phyloP scores from a whole-genome alignment of 2,329 filamentous ascomycete genomes.

The Pseudogymnoascus sp. region DNA sequence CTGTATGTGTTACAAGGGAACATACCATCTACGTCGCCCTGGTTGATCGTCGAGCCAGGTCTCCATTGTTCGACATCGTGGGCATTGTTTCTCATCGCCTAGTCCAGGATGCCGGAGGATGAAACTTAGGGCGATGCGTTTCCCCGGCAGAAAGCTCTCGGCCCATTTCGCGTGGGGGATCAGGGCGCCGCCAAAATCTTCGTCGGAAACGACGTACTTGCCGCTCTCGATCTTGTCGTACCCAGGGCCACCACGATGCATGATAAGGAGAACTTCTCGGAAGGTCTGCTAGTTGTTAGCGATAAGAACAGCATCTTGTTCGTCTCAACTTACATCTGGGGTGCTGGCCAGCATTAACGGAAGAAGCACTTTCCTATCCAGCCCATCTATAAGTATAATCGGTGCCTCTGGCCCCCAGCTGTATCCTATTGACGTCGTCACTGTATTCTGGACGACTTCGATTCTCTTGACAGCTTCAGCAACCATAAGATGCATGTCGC shows the following conservation, averaged over 20 bases:
- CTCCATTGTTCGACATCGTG: not conserved
- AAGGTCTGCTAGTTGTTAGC: not conserved
- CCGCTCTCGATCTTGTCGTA: conserved; percentile 4
- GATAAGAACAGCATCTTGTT: not conserved
- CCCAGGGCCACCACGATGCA: not conserved
- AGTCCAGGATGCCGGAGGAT: not conserved
- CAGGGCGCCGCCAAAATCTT: not conserved
- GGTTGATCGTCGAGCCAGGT: conserved; percentile 1
- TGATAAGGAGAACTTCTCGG: not conserved
- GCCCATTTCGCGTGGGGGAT: not conserved
- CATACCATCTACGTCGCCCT: not conserved
- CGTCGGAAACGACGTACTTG: not conserved
- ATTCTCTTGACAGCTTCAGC: not conserved
- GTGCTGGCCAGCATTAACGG: not conserved
- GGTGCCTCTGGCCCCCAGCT: not conserved
- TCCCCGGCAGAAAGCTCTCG: not conserved
- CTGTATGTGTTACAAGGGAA: not conserved
- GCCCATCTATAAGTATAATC: not conserved
- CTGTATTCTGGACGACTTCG: not conserved
- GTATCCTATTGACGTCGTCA: not conserved
- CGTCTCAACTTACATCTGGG: not conserved
- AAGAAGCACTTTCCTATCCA: not conserved
- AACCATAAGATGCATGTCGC: conserved; percentile 4
- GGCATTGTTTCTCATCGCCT: not conserved
- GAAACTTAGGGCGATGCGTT: not conserved